These are phyloP conservation scores for Wickerhamiella sorbophila DNA, from an alignment of 805 yeast species.

Conservation along the genomic window DNA sequence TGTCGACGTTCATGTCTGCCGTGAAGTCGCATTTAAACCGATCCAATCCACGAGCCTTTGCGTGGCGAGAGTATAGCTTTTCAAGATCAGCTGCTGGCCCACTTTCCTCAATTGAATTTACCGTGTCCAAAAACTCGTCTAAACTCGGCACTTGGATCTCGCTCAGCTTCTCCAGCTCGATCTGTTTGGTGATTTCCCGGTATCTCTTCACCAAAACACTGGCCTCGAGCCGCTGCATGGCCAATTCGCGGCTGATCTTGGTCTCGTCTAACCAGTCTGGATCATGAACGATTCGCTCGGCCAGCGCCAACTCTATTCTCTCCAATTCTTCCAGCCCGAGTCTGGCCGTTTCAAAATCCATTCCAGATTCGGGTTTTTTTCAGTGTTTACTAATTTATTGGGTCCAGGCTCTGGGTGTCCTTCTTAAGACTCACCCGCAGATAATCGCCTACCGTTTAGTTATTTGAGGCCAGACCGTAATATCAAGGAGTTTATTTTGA, in stretches of 20 bases:
- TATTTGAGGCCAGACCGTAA: no score
- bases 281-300: neutral
- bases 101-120: slow-evolving; percentile 5
- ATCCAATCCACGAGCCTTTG: slow-evolving; percentile 9
- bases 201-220: neutral
- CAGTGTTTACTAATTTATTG: no score
- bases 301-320: neutral
- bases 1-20: slow-evolving; percentile 33
- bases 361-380: no score
- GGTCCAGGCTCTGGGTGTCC: no score
- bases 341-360: no score
- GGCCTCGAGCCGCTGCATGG: neutral
- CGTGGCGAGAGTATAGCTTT: neutral
- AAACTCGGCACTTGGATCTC: neutral
- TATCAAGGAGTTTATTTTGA: no score
- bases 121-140: slow-evolving; percentile 5
- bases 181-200: neutral
- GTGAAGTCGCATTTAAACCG: slow-evolving; percentile 38
- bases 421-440: no score
- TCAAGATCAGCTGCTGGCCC: slow-evolving; percentile 2
- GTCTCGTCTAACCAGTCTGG: neutral
- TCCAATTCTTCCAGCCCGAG: neutral
- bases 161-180: neutral
- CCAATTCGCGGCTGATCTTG: neutral
- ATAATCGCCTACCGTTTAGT: no score